Percentiles rank a stretch among this genome's conserved stretches.
phyloP scores from a whole-genome alignment of 106 monocot genomes.

The Gastrodia elata region DNA sequence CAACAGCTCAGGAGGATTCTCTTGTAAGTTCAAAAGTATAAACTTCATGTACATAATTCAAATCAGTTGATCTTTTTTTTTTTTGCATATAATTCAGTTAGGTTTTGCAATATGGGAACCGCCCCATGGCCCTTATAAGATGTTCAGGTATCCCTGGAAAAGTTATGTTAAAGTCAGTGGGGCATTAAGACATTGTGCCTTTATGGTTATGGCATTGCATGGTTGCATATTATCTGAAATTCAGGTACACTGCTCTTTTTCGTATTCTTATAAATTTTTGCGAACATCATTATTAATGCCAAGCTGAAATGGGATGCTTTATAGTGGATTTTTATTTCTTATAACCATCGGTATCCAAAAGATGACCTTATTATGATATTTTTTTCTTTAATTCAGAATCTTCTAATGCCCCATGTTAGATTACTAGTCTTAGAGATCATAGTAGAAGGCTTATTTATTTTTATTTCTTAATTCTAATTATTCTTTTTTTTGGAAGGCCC shows the following conservation, averaged over 20 bases:
- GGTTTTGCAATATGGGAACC: constrained; percentile 97
- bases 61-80: not conserved
- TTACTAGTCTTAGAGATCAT: too few species aligned
- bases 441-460: too few species aligned
- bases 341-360: too few species aligned
- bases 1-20: constrained; percentile 70
- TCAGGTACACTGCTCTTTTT: constrained; percentile 39
- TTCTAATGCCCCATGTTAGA: too few species aligned
- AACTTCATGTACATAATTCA: not conserved
- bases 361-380: too few species aligned
- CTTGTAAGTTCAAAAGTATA: constrained; percentile 39
- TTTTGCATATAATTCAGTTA: constrained; percentile 29
- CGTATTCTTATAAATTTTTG: too few species aligned
- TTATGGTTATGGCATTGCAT: constrained; percentile 93
- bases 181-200: constrained; percentile 87
- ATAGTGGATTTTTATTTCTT: too few species aligned
- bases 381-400: too few species aligned
- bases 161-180: constrained; percentile 76
- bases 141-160: constrained; percentile 88
- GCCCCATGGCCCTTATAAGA: constrained; percentile 88
- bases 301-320: too few species aligned
- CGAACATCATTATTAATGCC: too few species aligned
- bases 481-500: too few species aligned
- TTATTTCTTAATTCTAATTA: too few species aligned
- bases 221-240: constrained; percentile 96